These are phyloP conservation scores for Daedaleopsis sinensis DNA, from an alignment of 768 basidiomycete species.

Conservation along the genomic window DNA sequence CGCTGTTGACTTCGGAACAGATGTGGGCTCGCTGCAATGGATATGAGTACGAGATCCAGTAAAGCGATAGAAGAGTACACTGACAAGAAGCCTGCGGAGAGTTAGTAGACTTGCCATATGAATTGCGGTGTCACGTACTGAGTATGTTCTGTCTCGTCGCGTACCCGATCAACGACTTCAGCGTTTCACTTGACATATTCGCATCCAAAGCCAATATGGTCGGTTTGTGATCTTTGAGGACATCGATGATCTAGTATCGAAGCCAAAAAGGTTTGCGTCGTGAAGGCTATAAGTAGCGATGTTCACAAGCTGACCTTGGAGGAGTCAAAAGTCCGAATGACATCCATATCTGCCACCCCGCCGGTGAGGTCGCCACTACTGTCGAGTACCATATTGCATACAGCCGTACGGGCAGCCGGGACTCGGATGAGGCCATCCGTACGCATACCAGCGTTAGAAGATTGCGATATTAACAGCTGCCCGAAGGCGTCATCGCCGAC, in stretches of 20 bases:
- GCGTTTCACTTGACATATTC: slow-evolving; percentile 61
- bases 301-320: slow-evolving; percentile 41
- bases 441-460: slow-evolving; percentile 69
- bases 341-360: slow-evolving; percentile 94
- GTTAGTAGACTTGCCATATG: background rate
- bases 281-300: background rate
- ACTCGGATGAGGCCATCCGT: slow-evolving; percentile 71
- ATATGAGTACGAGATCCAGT: slow-evolving; percentile 2
- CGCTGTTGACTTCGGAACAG: slow-evolving; percentile 72
- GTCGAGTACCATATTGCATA: slow-evolving; percentile 88
- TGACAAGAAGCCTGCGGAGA: slow-evolving; percentile 71
- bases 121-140: slow-evolving; percentile 13
- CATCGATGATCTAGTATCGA: slow-evolving; percentile 48
- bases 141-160: slow-evolving; percentile 6
- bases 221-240: slow-evolving; percentile 54
- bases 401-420: slow-evolving; percentile 57
- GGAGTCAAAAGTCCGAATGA: slow-evolving; percentile 52
- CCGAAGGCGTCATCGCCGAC: slow-evolving; percentile 83
- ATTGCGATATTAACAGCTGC: slow-evolving; percentile 59
- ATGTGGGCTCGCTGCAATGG: slow-evolving; percentile 84
- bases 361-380: slow-evolving; percentile 66
- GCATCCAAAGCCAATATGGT: slow-evolving; percentile 73
- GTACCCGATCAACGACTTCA: slow-evolving; percentile 54
- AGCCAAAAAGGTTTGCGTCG: background rate
- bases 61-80: slow-evolving; percentile 29